phyloP scores from a whole-genome alignment of 495 filamentous ascomycete genomes.

The Sabuloglossum arenarium region DNA sequence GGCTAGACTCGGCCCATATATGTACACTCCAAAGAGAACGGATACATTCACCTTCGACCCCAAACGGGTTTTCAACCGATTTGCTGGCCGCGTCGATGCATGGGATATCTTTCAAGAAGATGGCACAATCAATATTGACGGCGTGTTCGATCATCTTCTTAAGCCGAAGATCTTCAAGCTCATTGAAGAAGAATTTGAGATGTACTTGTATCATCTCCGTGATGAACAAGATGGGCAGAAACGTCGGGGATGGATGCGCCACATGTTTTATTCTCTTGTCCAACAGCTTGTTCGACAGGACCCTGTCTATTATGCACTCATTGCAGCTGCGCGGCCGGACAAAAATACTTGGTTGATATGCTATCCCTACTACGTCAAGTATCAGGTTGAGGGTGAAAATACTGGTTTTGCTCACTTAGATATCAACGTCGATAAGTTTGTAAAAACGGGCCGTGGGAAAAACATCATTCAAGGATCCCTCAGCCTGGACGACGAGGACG shows the following conservation, averaged over 20 bases:
- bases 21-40: too few relatives aligned
- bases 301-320: not conserved
- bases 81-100: not conserved
- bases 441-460: not conserved
- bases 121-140: not conserved
- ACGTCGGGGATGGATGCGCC: not conserved
- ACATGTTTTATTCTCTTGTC: not conserved
- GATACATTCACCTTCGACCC: not conserved
- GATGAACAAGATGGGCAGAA: not conserved
- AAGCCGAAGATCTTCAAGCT: not conserved
- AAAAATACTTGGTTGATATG: not conserved
- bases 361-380: not conserved
- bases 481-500: not conserved
- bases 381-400: not conserved
- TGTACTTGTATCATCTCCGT: not conserved
- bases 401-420: not conserved
- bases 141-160: not conserved
- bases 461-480: not conserved
- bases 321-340: not conserved
- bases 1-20: too few relatives aligned
- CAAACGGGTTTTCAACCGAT: not conserved
- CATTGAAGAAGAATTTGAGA: not conserved
- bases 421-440: not conserved
- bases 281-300: slow-evolving; percentile 1
- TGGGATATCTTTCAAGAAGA: not conserved